phyloP scores from a whole-genome alignment of 164 flowering plant species.

The Amborella trichopoda region DNA sequence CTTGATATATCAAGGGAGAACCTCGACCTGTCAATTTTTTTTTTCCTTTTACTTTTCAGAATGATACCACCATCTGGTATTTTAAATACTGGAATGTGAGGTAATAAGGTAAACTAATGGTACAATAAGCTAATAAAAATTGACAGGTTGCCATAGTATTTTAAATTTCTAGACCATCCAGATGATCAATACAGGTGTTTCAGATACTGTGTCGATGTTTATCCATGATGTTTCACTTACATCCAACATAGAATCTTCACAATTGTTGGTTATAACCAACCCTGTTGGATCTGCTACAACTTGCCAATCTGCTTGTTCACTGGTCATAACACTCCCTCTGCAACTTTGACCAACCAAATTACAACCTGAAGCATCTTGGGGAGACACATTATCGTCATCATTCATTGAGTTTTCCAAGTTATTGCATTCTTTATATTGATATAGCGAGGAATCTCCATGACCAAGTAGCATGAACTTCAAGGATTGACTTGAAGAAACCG shows the following conservation, averaged over 20 bases:
- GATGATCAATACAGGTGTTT: no score
- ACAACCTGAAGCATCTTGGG: slow-evolving; percentile 5
- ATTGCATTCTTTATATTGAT: neutral
- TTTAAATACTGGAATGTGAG: no score
- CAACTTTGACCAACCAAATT: slow-evolving; percentile 2
- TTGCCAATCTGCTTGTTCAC: slow-evolving; percentile 9
- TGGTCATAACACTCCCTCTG: neutral
- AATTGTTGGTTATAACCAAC: slow-evolving; percentile 1
- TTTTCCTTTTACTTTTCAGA: no score
- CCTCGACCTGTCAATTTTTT: no score
- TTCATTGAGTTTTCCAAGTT: neutral
- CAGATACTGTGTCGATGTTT: no score
- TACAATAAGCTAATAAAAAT: no score
- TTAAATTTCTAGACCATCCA: no score
- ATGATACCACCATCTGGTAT: no score
- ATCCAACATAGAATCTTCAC: slow-evolving; percentile 6
- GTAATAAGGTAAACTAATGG: no score
- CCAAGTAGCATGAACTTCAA: neutral
- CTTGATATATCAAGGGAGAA: no score
- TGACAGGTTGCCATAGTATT: no score
- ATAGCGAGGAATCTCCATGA: neutral
- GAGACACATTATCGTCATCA: slow-evolving; percentile 5
- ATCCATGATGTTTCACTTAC: no score
- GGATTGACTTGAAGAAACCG: neutral
- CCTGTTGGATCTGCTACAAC: slow-evolving; percentile 2